Evolutionary conservation across 192 early-diverging fungal genomes (phyloP), one percentile per base, ranked within the genome.

Genomic region (Coemansia sp.): DNA sequence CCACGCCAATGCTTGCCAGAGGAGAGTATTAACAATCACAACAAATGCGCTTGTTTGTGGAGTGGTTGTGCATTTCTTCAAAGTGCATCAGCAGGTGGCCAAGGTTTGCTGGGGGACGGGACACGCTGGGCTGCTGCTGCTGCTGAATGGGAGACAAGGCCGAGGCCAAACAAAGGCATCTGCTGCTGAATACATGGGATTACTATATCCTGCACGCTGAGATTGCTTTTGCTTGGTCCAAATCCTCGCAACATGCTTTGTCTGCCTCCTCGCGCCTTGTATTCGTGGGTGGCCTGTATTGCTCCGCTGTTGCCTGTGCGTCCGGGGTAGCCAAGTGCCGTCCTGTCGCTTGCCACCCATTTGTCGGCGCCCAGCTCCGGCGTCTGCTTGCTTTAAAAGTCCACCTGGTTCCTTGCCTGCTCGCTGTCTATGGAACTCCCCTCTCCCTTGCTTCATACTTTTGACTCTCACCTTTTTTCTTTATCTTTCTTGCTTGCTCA

Each of bases 171-270:
- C 65, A 67, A 67, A 47, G 52, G 54, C 54, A 13, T 26, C 15
- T 37, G 51, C 43, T 61, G 48, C 57, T 55, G 62, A 55, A 65
- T 49, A 60, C 47, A 57, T 41, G 46, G 22, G 63, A 65, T 72
- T 65, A 60, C 63, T 62, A 51, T 65, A 72, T 66, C 62, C 58
- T 62, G 63, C 63, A 65, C 70, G 18, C 63, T 41, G 41, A 64
- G 13, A 37, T 41, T 59, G 37, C 57, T 59, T 59, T 56, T 41
- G 19, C 57, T 61, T 72, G 63, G 70, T 66, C 70, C 39, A 63
- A 66, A 52, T 43, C 54, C 43, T 46, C 43, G 56, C 54, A 46
- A 59, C 48, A 32, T 43, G 62, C 13, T 51, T 43, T 18, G 41
- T 65, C 41, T 65, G 32, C 41, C 18, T 62, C 41, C 0, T 45